phyloP scores from a whole-genome alignment of 352 stramenopile genomes.

The Blastocystis sp. region DNA sequence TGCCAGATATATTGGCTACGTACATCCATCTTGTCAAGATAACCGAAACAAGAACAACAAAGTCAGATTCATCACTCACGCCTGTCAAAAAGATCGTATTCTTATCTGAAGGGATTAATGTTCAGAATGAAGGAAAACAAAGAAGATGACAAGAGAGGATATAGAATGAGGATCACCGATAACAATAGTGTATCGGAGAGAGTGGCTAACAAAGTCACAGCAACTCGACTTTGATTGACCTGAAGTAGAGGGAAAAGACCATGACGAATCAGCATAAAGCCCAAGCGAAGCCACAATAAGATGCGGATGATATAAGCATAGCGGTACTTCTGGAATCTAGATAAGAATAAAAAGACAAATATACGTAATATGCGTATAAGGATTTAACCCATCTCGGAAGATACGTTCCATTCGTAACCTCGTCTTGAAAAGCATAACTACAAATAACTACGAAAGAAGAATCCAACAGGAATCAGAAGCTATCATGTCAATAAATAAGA shows the following conservation, averaged over 20 bases:
- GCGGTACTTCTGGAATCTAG: slow-evolving; percentile 17
- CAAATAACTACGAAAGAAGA: neutral
- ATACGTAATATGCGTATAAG: slow-evolving; percentile 13
- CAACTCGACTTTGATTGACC: neutral
- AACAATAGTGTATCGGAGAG: neutral
- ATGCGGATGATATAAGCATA: neutral
- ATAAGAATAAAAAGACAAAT: neutral
- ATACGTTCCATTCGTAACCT: slow-evolving; percentile 6
- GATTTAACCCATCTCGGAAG: slow-evolving; percentile 36
- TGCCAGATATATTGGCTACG: too few species aligned
- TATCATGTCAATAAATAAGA: neutral
- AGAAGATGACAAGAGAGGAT: neutral
- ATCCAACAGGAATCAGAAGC: neutral
- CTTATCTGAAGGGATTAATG: neutral
- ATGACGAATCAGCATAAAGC: neutral
- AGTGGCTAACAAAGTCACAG: neutral
- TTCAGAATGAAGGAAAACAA: neutral
- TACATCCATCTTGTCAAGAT: slow-evolving; percentile 11
- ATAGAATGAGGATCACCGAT: neutral
- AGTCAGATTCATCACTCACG: slow-evolving; percentile 4
- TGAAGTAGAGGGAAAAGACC: neutral
- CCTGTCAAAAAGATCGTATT: neutral
- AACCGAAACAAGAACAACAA: slow-evolving; percentile 30
- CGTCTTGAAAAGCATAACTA: slow-evolving; percentile 9
- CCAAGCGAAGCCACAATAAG: neutral